These are phyloP conservation scores for Chrysanthemum lavandulifolium DNA, from an alignment of 129 eudicot genomes.

Conservation along the genomic window DNA sequence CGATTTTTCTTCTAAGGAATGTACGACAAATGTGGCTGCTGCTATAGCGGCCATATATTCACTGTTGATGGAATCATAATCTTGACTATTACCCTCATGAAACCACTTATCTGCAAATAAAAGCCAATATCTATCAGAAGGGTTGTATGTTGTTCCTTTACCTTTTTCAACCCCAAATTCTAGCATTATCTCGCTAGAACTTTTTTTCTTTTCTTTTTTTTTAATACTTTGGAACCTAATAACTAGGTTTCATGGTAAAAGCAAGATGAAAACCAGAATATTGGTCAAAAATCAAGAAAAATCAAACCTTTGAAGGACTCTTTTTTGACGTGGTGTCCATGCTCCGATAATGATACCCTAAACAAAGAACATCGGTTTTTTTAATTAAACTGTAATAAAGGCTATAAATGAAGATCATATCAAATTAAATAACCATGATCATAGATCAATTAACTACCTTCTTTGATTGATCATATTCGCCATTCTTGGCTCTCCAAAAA, in stretches of 20 bases:
- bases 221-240: too few species aligned
- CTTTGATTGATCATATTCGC: slow-evolving; percentile 34
- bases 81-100: too few species aligned
- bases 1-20: slow-evolving; percentile 53
- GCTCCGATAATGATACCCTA: slow-evolving; percentile 37
- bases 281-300: not conserved
- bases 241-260: not conserved
- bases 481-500: slow-evolving; percentile 15
- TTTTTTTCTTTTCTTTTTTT: too few species aligned
- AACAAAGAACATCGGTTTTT: slow-evolving; percentile 1
- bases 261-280: not conserved
- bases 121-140: not conserved
- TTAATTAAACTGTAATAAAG: not conserved
- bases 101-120: slow-evolving; percentile 14
- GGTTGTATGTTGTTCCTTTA: not conserved
- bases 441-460: slow-evolving; percentile 21
- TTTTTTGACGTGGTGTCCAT: slow-evolving; percentile 25
- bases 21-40: slow-evolving; percentile 73
- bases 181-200: too few species aligned
- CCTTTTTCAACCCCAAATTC: too few species aligned
- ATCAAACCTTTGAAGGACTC: slow-evolving; percentile 35
- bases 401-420: slow-evolving; percentile 8
- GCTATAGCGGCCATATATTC: slow-evolving; percentile 65
- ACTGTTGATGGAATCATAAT: slow-evolving; percentile 30
- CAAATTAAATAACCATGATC: not conserved